phyloP scores from a whole-genome alignment of 257 asterid genomes.

The Paraleonurus japonicus region DNA sequence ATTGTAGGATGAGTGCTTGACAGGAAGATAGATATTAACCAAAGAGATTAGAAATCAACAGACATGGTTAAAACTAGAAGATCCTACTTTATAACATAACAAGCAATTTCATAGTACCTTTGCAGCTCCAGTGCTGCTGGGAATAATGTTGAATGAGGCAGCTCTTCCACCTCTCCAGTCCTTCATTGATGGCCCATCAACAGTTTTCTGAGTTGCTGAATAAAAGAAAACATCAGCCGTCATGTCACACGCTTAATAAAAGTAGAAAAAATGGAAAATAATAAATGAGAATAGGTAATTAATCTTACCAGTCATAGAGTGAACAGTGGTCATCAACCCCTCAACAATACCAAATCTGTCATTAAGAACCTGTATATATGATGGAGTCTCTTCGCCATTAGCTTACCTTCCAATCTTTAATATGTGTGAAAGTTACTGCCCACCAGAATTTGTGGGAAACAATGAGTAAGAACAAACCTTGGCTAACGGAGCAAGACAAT shows the following conservation, averaged over 20 bases:
- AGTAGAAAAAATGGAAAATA: no score
- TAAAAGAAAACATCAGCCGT: neutral
- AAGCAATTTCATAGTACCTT: no score
- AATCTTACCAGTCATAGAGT: constrained; percentile 48
- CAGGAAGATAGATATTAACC: neutral
- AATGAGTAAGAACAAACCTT: constrained; percentile 39
- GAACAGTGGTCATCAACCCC: constrained; percentile 68
- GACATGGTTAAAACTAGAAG: neutral
- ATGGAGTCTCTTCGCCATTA: neutral
- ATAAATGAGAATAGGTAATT: no score
- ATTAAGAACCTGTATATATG: constrained; percentile 52
- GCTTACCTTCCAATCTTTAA: neutral
- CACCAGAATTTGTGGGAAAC: no score
- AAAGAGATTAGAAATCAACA: neutral
- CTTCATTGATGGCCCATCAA: constrained; percentile 51
- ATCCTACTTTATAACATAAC: neutral
- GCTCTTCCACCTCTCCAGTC: constrained; percentile 53
- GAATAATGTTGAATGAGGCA: constrained; percentile 49
- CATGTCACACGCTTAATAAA: neutral
- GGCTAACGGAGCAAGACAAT: constrained; percentile 85
- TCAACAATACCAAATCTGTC: constrained; percentile 85
- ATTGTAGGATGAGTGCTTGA: neutral
- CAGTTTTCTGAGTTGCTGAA: constrained; percentile 51
- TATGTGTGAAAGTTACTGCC: neutral
- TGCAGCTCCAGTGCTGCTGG: constrained; percentile 54